phyloP scores from a whole-genome alignment of 768 basidiomycete species.

The Udeniomyces megalosporus region DNA sequence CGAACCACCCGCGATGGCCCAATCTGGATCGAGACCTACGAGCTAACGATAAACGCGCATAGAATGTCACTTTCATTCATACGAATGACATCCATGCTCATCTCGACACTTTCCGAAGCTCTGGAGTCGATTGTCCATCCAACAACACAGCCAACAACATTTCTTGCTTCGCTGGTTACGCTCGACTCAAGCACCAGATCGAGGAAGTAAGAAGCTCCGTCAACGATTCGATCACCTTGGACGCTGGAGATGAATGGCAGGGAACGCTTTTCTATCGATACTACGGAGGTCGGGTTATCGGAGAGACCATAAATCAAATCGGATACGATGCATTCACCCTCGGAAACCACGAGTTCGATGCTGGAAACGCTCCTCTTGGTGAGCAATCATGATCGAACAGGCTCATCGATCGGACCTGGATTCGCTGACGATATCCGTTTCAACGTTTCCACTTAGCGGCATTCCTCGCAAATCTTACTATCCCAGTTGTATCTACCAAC shows the following conservation, averaged over 20 bases:
- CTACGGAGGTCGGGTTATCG: conserved; percentile 37
- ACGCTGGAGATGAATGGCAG: conserved; percentile 39
- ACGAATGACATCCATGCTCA: conserved; percentile 25
- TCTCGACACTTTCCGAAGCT: background rate
- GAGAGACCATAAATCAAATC: conserved; percentile 19
- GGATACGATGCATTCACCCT: conserved; percentile 17
- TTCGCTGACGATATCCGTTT: background rate
- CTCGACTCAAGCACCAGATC: conserved; percentile 27
- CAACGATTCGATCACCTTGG: conserved; percentile 33
- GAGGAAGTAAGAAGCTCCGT: conserved; percentile 30
- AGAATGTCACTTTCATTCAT: conserved; percentile 31
- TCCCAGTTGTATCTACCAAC: conserved; percentile 37
- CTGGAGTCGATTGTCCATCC: conserved; percentile 2
- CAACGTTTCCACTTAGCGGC: background rate
- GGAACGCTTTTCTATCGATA: conserved; percentile 32
- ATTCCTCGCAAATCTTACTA: conserved; percentile 30
- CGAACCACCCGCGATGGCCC: too few species aligned
- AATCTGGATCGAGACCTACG: too few species aligned
- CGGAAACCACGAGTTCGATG: conserved; percentile 34
- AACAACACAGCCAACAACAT: conserved; percentile 30
- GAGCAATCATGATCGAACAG: background rate
- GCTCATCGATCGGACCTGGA: conserved; percentile 20
- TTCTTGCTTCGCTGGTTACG: conserved; percentile 9
- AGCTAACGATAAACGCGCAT: background rate
- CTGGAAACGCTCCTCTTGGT: conserved; percentile 29